Evolutionary conservation across 192 early-diverging fungal species (phyloP), one percentile per base, ranked within the genome.

Genomic region (Funneliformis mosseae): DNA sequence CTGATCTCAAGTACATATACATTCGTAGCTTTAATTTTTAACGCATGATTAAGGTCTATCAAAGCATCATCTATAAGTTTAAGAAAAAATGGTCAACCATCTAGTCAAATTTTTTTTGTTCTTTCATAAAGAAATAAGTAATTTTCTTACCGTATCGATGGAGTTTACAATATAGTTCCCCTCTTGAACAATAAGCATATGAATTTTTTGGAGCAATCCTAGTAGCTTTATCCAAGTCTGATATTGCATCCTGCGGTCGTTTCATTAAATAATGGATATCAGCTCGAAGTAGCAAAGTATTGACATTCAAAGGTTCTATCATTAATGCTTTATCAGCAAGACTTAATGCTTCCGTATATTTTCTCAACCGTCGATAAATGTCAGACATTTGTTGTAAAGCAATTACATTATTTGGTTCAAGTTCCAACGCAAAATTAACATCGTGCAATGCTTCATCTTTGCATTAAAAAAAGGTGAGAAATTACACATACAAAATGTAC

Each of bases 391-490:
- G 23, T 38, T 28, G 23, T 25, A 75, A 42, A 42, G 73, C 73
- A 23, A 50, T 12, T 18, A 28, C 23, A 33, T 75, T 28, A 10
- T 60, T 25, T 8, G 73, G 73, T 27, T 55, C 42, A 23, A 25
- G 14, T 59, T 45, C 18, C 9, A 75, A 55, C 8, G 46, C 23
- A 16, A 14, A 8, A 38, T 3, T 28, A 25, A 75, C 21, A 42
- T 75, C 73, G 12, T 14, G 23, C 33, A 75, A 75, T 48, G 73
- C 73, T 50, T 48, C 73, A 23, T 75, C 64, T 55, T 55, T 12
- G 18, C 18, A 55, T 55, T 18, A 55, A 55, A 55, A 55, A 16
- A 5, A 16, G n/a, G n/a, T n/a, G n/a, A n/a, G n/a, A n/a, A n/a
- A n/a, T n/a, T n/a, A n/a, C n/a, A n/a, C n/a, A n/a, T n/a, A n/a